Evolutionary conservation across 2,329 filamentous ascomycete genomes (phyloP), one percentile per base, ranked within the genome.

Genomic region (Neocucurbitaria cava): DNA sequence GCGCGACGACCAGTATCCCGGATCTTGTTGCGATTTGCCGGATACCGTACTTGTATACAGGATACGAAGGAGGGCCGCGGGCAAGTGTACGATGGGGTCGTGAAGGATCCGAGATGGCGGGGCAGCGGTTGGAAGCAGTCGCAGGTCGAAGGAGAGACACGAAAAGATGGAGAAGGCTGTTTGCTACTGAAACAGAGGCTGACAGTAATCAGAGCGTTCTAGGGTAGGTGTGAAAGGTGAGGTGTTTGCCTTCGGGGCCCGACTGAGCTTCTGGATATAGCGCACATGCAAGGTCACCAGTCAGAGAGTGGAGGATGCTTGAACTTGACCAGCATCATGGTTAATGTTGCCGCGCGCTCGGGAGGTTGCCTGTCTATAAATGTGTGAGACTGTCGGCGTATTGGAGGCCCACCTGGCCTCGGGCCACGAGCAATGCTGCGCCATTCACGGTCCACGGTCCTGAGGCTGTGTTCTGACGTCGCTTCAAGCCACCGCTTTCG

Each of bases 141-240:
- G 56, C 42, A 58, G 31, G 38, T 40, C 36, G 41, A 52, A 46
- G 40, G 52, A 61, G 52, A 49, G 50, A 56, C 51, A 49, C 55
- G 58, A 57, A 61, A 55, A 54, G 58, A 53, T 44, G 44, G 54
- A 50, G 50, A 45, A 47, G 52, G 55, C 57, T 56, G 61, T 62
- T 66, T 59, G 55, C 58, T 58, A 47, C 52, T 64, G 64, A 67
- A 62, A 70, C 61, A 64, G 54, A 52, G 43, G 54, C 49, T 62
- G 58, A 46, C 53, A 47, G 51, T 51, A 56, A 46, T 56, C 53
- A 47, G 46, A 54, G 52, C 47, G 33, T 46, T 55, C 54, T 45
- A 54, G 52, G 54, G 48, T 45, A 48, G 49, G 30, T 44, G 54
- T 58, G 57, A 61, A 58, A 47, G 54, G 46, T 45, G 46, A 47